A percentile compares a stretch with the other conserved stretches of the same genome.
Evolutionary conservation across 139 green algal species (phyloP).

Genomic region (Bryopsis sp.): DNA sequence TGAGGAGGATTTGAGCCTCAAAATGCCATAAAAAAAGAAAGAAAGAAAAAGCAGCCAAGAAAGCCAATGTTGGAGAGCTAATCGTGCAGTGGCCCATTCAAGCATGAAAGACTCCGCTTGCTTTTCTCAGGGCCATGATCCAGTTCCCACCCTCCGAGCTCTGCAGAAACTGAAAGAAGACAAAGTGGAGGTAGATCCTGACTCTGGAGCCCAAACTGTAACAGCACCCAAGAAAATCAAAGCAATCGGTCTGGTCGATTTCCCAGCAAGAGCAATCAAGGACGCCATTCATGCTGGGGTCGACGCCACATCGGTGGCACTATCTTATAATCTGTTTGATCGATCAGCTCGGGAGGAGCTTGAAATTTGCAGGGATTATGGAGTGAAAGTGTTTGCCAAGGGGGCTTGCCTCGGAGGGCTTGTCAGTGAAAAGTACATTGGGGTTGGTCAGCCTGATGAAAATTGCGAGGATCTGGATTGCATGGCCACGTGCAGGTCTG

Average conservation of each 20-base stretch:
- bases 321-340: not conserved
- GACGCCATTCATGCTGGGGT: not conserved
- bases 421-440: not conserved
- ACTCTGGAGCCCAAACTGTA: not conserved
- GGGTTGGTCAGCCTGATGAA: not conserved
- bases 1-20: no score
- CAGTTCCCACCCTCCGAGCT: not conserved
- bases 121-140: no score
- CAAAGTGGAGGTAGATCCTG: not conserved
- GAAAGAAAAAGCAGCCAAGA: no score
- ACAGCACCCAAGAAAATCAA: not conserved
- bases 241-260: not conserved
- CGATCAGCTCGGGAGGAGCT: not conserved
- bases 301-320: not conserved
- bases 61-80: no score
- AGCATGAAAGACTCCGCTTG: no score
- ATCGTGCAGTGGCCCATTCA: no score
- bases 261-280: not conserved
- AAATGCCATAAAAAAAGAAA: no score
- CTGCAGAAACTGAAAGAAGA: not conserved
- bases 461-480: not conserved
- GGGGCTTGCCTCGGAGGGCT: not conserved
- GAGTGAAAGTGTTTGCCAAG: not conserved
- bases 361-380: not conserved
- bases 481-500: not conserved